Evolutionary conservation across 495 filamentous ascomycete species (phyloP).

Genomic region (Penicillium herquei): DNA sequence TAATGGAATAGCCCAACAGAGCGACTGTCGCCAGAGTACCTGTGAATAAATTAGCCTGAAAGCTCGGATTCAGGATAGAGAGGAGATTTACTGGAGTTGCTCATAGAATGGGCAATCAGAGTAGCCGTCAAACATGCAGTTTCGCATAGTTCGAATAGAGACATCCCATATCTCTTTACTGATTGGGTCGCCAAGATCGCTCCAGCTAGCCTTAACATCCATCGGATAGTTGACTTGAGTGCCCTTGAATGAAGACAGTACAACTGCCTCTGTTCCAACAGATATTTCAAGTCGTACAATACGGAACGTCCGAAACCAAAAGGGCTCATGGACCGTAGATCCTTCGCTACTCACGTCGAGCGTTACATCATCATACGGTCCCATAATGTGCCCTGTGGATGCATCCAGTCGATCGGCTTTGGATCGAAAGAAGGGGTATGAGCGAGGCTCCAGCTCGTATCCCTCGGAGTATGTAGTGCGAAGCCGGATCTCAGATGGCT

Average conservation of each 20-base stretch:
- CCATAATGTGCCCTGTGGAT: constrained; percentile 28
- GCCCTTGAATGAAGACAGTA: constrained; percentile 15
- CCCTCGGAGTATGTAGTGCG: constrained; percentile 40
- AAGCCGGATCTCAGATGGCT: constrained; percentile 21
- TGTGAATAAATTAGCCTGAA: background rate
- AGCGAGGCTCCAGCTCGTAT: constrained; percentile 38
- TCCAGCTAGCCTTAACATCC: constrained; percentile 28
- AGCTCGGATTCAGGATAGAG: background rate
- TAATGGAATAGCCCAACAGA: constrained; percentile 37
- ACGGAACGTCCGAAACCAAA: constrained; percentile 43
- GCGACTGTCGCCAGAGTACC: constrained; percentile 32
- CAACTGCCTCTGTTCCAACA: constrained; percentile 16
- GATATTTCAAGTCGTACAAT: constrained; percentile 29
- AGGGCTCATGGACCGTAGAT: constrained; percentile 29
- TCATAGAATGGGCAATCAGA: constrained; percentile 43
- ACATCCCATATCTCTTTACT: constrained; percentile 31
- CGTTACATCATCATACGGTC: constrained; percentile 31
- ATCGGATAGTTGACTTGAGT: constrained; percentile 35
- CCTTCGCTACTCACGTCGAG: constrained; percentile 13
- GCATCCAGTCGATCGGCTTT: constrained; percentile 36
- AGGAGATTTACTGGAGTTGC: constrained; percentile 34
- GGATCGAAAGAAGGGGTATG: constrained; percentile 37
- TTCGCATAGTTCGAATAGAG: constrained; percentile 32
- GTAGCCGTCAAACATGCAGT: constrained; percentile 43
- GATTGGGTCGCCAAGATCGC: constrained; percentile 12